Evolutionary conservation across 371 early-diverging fungal genomes (phyloP).

Genomic region (Apophysomyces elegans): DNA sequence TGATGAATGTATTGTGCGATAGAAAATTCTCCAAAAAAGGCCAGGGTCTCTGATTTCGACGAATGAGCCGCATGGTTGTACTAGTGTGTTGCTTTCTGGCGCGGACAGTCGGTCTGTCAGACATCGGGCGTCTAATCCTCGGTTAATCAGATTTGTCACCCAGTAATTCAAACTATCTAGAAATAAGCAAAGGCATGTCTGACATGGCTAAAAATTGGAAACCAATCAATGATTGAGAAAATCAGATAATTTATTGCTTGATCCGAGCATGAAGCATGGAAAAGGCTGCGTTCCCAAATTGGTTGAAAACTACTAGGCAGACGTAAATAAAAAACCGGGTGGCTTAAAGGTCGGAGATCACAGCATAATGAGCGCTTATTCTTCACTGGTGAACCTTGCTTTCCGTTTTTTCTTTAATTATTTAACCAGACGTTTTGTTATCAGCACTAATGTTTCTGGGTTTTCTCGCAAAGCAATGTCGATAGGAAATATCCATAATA

Average conservation of each 20-base stretch:
- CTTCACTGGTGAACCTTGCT: neutral
- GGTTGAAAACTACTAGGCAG: no score
- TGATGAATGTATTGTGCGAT: no score
- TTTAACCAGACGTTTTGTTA: neutral
- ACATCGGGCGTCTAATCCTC: neutral
- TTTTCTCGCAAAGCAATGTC: neutral
- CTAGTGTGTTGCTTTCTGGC: neutral
- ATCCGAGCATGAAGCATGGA: neutral
- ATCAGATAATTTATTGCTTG: neutral
- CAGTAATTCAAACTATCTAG: neutral
- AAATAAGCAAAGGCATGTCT: neutral
- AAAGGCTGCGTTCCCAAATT: neutral
- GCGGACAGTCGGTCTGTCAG: slow-evolving; percentile 1
- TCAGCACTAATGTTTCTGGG: neutral
- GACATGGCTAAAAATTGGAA: neutral
- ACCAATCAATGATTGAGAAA: neutral
- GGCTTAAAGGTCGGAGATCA: slow-evolving; percentile 4
- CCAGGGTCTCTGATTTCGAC: no score
- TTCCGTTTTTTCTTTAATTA: neutral
- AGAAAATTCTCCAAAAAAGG: no score
- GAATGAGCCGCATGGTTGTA: no score
- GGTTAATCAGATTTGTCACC: slow-evolving; percentile 7
- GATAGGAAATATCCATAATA: slow-evolving; percentile 2
- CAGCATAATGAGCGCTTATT: slow-evolving; percentile 1
- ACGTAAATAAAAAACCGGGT: neutral